Conservation (phyloP, 1,139 yeast genomes). For the Magnusiomyces ingens region DNA sequence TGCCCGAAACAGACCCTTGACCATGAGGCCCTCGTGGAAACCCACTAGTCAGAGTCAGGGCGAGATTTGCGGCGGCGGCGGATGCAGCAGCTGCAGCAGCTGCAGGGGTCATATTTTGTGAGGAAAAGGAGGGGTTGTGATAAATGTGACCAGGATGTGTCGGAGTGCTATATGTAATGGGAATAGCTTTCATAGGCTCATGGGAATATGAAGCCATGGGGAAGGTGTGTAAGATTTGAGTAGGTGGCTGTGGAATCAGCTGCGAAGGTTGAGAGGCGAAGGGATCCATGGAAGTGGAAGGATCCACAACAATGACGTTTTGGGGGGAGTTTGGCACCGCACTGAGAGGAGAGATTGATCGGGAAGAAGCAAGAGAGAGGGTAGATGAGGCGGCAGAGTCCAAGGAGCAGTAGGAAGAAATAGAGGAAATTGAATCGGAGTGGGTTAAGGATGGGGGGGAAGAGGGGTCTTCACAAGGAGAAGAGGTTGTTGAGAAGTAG, state of each 20-base stretch:
- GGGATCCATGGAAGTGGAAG: background rate
- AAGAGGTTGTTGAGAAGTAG: slow-evolving; percentile 19
- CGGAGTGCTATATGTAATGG: background rate
- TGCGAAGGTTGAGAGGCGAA: background rate
- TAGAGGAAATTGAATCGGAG: slow-evolving; percentile 14
- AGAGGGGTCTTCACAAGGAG: slow-evolving; percentile 8
- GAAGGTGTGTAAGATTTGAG: background rate
- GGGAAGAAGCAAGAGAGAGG: slow-evolving; percentile 14
- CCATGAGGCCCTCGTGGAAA: background rate
- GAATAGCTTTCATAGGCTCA: background rate
- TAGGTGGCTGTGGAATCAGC: background rate
- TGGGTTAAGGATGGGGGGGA: slow-evolving; percentile 15
- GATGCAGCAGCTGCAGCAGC: slow-evolving; percentile 12
- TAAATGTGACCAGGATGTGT: slow-evolving; percentile 6
- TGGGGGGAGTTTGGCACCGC: slow-evolving; percentile 1
- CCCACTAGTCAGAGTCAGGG: slow-evolving; percentile 7
- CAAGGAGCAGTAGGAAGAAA: slow-evolving; percentile 5
- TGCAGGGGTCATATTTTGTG: background rate
- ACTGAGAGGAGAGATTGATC: slow-evolving; percentile 14
- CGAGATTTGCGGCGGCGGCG: slow-evolving; percentile 16
- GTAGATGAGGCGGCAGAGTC: slow-evolving; percentile 6
- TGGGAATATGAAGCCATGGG: background rate
- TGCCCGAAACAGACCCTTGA: background rate
- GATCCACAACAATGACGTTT: background rate
- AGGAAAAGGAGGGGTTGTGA: slow-evolving; percentile 4